These are phyloP conservation scores for Gypsophila paniculata DNA, from an alignment of 179 eudicot species.

Conservation along the genomic window DNA sequence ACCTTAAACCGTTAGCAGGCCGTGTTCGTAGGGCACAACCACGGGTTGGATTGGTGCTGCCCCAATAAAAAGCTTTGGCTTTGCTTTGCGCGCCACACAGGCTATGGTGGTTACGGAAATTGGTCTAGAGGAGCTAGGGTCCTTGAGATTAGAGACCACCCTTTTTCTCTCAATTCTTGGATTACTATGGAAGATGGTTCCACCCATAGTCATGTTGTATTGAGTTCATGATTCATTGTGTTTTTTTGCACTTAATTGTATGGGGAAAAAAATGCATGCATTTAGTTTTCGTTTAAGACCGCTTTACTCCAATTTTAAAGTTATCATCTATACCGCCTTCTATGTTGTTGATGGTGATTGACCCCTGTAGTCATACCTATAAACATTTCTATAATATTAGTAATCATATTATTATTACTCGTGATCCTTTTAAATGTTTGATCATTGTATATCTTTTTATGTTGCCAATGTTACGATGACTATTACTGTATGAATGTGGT, in stretches of 20 bases:
- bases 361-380: no score
- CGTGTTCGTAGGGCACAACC: conserved; percentile 91
- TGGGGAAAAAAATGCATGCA: no score
- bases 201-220: conserved; percentile 55
- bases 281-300: background rate
- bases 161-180: conserved; percentile 78
- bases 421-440: no score
- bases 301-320: no score
- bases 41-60: conserved; percentile 97
- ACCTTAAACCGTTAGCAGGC: conserved; percentile 39
- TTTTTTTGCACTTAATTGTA: no score
- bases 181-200: conserved; percentile 83
- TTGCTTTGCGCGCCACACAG: conserved; percentile 84
- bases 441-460: no score
- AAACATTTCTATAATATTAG: no score
- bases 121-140: conserved; percentile 83
- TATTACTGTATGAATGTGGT: background rate
- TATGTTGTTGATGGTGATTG: no score
- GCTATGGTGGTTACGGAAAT: conserved; percentile 90
- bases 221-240: conserved; percentile 38
- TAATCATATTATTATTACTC: no score
- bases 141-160: conserved; percentile 53
- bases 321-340: no score
- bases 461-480: no score
- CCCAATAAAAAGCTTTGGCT: conserved; percentile 76